These are phyloP conservation scores for Septoria petroselini DNA, from an alignment of 2,329 filamentous ascomycete species.

Conservation along the genomic window DNA sequence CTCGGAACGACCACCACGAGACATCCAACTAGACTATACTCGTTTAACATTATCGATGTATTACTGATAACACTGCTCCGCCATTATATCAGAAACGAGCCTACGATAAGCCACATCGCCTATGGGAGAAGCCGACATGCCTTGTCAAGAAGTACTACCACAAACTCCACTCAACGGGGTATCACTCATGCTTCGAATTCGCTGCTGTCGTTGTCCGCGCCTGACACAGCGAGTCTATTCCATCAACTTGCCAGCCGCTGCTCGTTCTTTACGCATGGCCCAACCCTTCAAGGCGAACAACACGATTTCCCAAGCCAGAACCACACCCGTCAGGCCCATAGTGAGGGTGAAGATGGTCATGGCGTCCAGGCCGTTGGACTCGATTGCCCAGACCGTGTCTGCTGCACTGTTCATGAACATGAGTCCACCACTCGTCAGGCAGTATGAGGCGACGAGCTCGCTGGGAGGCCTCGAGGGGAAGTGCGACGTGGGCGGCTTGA, in stretches of 20 bases:
- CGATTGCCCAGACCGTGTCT: slow-evolving; percentile 74
- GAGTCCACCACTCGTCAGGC: slow-evolving; percentile 78
- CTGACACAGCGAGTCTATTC: slow-evolving; percentile 13
- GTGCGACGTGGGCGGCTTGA: slow-evolving; percentile 75
- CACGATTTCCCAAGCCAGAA: slow-evolving; percentile 81
- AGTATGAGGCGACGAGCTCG: slow-evolving; percentile 83
- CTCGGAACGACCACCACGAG: no score
- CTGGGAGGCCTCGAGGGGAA: slow-evolving; percentile 82
- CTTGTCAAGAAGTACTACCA: no score
- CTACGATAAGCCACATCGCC: no score
- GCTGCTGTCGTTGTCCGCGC: slow-evolving; percentile 1
- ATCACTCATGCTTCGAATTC: not conserved
- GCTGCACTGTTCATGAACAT: slow-evolving; percentile 88
- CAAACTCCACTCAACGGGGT: not conserved
- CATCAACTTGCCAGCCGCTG: slow-evolving; percentile 15
- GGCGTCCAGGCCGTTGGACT: slow-evolving; percentile 72
- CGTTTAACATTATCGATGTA: no score
- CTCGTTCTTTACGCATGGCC: slow-evolving; percentile 53
- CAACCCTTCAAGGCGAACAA: slow-evolving; percentile 83
- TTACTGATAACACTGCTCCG: no score
- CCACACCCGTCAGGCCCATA: slow-evolving; percentile 74
- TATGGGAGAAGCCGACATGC: no score
- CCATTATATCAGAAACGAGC: no score
- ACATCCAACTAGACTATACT: no score
- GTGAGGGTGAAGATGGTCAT: slow-evolving; percentile 93